Evolutionary conservation across 306 rosid genomes (phyloP), one percentile per base, ranked within the genome.

Genomic region (Lupinus albus): DNA sequence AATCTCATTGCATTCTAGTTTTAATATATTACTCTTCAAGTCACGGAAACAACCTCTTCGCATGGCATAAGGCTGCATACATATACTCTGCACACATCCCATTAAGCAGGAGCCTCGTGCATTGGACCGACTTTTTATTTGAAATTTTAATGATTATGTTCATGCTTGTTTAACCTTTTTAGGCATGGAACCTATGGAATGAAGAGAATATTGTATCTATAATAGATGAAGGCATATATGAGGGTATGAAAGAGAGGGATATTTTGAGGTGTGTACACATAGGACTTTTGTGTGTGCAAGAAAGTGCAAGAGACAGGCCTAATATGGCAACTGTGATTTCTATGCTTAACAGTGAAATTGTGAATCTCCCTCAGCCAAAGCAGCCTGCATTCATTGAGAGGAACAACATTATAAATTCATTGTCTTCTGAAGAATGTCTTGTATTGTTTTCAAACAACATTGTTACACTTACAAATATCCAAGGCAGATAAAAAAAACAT

Each of bases 171-270:
- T 51, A 51, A 8, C 0, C 3, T 17, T 3, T 51, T 17, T 4
- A 32, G 60, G 71, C 71, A 32, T 66, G 59, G 71, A 66, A 49
- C 11, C 13, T 49, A 35, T 66, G 59, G 71, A 73, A 30, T 0
- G 32, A 32, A 15, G 38, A 4, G 1, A 54, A 73, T 1, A 15
- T 17, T 32, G 4, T 7, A 30, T 33, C 38, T 30, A 4, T 73
- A 9, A 44, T 73, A 53, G 57, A 63, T 8, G n/a, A 13, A 25
- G 38, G 13, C 3, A 53, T 64, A 64, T 63, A 8, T 45, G 16
- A 54, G 13, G 7, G 12, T 2, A 2, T 4, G 10, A 33, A 16
- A 42, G 0, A 15, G 15, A 16, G 15, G 21, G 72, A 73, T 8
- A 64, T 73, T 1, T n/a, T 53, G 28, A 53, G 59, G 14, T 64